Evolutionary conservation across 495 filamentous ascomycete genomes (phyloP).

Genomic region (Aspergillus nidulans): DNA sequence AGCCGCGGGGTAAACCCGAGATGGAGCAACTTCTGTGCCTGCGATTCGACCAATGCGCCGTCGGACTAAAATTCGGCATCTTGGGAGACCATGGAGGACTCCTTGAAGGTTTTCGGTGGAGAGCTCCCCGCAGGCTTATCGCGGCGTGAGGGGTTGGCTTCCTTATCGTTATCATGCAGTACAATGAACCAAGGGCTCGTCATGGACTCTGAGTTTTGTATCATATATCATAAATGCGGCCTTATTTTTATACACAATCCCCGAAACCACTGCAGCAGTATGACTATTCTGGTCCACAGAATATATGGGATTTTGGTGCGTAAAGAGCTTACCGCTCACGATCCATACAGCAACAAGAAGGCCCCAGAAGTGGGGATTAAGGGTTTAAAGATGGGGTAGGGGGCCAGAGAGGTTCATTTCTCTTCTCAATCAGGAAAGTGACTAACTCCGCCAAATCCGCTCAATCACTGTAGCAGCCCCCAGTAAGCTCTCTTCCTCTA

Average conservation of each 20-base stretch:
- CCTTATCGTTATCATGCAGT: not conserved
- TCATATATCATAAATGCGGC: too few relatives aligned
- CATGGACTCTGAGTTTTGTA: too few relatives aligned
- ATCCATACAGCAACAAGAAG: too few relatives aligned
- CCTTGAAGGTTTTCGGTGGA: not conserved
- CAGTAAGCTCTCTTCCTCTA: slow-evolving; percentile 53
- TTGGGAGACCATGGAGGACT: not conserved
- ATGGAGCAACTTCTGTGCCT: not conserved
- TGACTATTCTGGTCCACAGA: too few relatives aligned
- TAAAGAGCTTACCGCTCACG: too few relatives aligned
- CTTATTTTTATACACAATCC: too few relatives aligned
- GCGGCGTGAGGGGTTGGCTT: not conserved
- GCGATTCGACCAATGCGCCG: not conserved
- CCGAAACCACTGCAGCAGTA: too few relatives aligned
- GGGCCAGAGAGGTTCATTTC: too few relatives aligned
- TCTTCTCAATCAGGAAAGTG: not conserved
- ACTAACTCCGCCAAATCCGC: slow-evolving; percentile 24
- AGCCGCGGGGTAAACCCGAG: not conserved
- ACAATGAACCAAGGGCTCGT: not conserved
- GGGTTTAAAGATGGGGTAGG: slow-evolving; percentile 3
- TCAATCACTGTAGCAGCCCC: slow-evolving; percentile 42
- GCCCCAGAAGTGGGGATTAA: slow-evolving; percentile 2
- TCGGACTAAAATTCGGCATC: not conserved
- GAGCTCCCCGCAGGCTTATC: not conserved
- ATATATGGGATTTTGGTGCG: too few relatives aligned